Percentiles rank a stretch among this genome's conserved stretches.
Evolutionary conservation across 2,329 filamentous ascomycete species (phyloP).

Genomic region (Sporothrix humicola): DNA sequence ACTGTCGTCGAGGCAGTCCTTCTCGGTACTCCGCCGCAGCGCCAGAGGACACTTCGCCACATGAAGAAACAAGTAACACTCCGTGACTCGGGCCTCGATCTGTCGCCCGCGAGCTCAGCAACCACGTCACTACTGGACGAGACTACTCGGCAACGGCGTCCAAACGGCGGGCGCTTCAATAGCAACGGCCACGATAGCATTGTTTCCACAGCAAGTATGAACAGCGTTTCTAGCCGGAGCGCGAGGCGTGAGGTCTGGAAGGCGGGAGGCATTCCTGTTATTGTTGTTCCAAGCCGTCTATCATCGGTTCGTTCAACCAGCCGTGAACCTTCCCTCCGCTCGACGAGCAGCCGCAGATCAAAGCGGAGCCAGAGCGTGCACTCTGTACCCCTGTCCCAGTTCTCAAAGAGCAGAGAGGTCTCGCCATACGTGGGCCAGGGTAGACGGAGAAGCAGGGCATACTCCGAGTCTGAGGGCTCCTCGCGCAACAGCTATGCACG

Average conservation of each 20-base stretch:
- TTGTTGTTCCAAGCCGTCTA: constrained; percentile 64
- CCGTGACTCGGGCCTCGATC: constrained; percentile 54
- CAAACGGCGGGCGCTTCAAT: constrained; percentile 42
- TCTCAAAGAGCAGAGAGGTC: constrained; percentile 51
- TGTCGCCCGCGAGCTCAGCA: constrained; percentile 52
- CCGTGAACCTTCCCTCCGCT: constrained; percentile 61
- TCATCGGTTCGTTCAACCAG: constrained; percentile 59
- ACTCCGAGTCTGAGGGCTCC: constrained; percentile 56
- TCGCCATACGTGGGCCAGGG: constrained; percentile 53
- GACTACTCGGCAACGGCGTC: constrained; percentile 41
- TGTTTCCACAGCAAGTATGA: constrained; percentile 55
- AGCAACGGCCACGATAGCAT: constrained; percentile 53
- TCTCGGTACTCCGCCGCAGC: constrained; percentile 56
- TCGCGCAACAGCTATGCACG: constrained; percentile 42
- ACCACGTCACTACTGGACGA: constrained; percentile 49
- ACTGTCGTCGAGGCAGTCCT: constrained; percentile 64
- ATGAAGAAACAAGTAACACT: constrained; percentile 61
- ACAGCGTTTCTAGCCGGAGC: constrained; percentile 59
- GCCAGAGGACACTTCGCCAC: constrained; percentile 64
- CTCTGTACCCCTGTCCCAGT: constrained; percentile 54
- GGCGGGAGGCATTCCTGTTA: constrained; percentile 65
- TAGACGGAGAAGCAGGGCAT: constrained; percentile 49
- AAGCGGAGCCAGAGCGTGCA: constrained; percentile 59
- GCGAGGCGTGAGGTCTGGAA: constrained; percentile 65
- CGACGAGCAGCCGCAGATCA: constrained; percentile 64